Base-by-base conservation (phyloP, 768 basidiomycete species). In the Inosperma sp. region DNA sequence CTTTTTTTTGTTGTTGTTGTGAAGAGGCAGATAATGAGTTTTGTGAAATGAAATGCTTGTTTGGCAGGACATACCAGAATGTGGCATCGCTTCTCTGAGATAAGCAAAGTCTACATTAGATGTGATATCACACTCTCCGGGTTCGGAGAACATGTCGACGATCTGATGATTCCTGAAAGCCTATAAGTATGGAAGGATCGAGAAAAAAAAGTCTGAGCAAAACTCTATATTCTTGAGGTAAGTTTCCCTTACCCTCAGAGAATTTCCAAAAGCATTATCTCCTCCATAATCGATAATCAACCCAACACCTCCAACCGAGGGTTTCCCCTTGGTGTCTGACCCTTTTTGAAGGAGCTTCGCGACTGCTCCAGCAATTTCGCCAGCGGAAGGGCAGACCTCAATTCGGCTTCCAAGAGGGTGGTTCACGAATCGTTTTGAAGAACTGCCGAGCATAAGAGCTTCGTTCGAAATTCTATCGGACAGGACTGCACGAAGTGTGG, bases 101-200 rank as follows among this genome's bases (percentile, higher is more conserved):
- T 88, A 90, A 0, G 83, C 80, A 68, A 98, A 98, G 68, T 99
- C 94, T 41, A 99, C 95, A 61, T 98, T 96, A n/a, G 88, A 84
- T 0, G 96, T 99, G 40, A 98, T 69, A 66, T 99, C 96, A 34
- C 88, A 86, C 34, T 88, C 77, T 14, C 96, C 96, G 0, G 94
- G 93, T 8, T 76, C 71, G 46, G 86, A 75, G 62, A 98, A 95
- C 3, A 89, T 74, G 63, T 94, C 86, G 1, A 89, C 86, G 12
- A 92, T 81, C 51, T 83, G 77, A 63, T 98, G 96, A 17, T 82
- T 73, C 65, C 85, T 86, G 76, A 99, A 97, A 0, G 88, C 96
- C 94, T 97, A 53, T 7, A 23, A 12, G 4, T 17, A 42, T n/a
- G n/a, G n/a, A n/a, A n/a, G n/a, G n/a, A n/a, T n/a, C n/a, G 52